Base-by-base conservation (phyloP, 257 asterid genomes). In the Solanum chmielewskii region DNA sequence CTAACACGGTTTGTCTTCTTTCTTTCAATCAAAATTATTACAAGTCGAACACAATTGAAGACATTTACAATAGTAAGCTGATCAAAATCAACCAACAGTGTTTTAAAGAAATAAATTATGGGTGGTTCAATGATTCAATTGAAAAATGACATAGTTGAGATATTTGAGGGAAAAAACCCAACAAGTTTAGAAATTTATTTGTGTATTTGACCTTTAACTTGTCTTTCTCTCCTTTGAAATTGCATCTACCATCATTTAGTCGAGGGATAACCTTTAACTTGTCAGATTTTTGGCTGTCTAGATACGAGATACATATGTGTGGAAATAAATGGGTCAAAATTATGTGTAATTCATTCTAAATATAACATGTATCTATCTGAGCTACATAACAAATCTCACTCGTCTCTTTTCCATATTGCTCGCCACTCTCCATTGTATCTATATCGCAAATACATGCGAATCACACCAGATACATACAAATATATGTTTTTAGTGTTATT, bases 331-430 rank as follows among this genome's bases (percentile, higher is more conserved):
- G 23, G 0, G 23, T 52, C 10, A 52, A 16, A 52, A 16, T 52
- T 52, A 52, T 0, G 11, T 18, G 62, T 1, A 52, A 7, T 52
- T 52, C 16, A 23, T 52, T 52, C 4, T 52, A 16, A 0, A 52
- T 52, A 52, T 9, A 16, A 16, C 62, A 52, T 52, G 62, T 52
- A 52, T 52, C 0, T 52, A 52, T 18, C 0, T 52, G 23, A 0
- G 11, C 2, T 18, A 52, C 10, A 52, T 52, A 52, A 18, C 62
- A 52, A 52, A 52, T 52, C 3, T 9, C n/a, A 18, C 62, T 52
- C 0, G 1, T 0, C 11, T 52, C n/a, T 52, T n/a, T 52, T 21
- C 10, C 62, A 52, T 16, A 21, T 52, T 0, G n/a, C n/a, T 18
- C n/a, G 2, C n/a, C 10, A 52, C 23, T 5, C 23, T 52, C 62